These are phyloP conservation scores for Suillus weaverae DNA, from an alignment of 768 basidiomycete genomes.

Conservation along the genomic window DNA sequence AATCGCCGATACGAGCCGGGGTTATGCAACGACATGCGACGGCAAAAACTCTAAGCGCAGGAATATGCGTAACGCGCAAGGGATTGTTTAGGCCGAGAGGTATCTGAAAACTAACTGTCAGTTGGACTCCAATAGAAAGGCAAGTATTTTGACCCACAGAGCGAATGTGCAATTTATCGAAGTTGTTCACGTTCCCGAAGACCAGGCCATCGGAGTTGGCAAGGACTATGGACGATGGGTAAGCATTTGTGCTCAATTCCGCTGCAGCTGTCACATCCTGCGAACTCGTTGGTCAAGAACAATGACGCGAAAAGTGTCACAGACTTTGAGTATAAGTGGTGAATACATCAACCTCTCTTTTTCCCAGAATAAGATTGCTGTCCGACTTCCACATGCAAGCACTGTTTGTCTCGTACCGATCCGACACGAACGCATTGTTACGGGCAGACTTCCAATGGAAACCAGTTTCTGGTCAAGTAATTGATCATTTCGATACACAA, in stretches of 20 bases:
- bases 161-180: conserved; percentile 80
- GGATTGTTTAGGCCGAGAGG: conserved; percentile 74
- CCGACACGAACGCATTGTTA: conserved; percentile 54
- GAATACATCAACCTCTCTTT: conserved; percentile 65
- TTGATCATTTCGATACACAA: conserved; percentile 43
- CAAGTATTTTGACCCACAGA: conserved; percentile 47
- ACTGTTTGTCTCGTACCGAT: conserved; percentile 57
- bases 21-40: conserved; percentile 59
- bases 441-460: conserved; percentile 66
- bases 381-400: conserved; percentile 70
- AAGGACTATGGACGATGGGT: conserved; percentile 57
- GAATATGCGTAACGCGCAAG: conserved; percentile 61
- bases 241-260: conserved; percentile 47
- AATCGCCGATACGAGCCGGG: conserved; percentile 55
- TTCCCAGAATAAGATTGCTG: conserved; percentile 69
- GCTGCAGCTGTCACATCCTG: conserved; percentile 57
- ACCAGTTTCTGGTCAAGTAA: conserved; percentile 56
- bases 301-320: conserved; percentile 6
- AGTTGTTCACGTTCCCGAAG: conserved; percentile 64
- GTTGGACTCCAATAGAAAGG: background rate
- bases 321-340: conserved; percentile 69
- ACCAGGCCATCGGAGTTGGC: conserved; percentile 53
- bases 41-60: conserved; percentile 55
- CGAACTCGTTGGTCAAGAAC: conserved; percentile 9
- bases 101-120: conserved; percentile 43